Base-by-base conservation (phyloP, 306 rosid genomes). In the Prunus mira region DNA sequence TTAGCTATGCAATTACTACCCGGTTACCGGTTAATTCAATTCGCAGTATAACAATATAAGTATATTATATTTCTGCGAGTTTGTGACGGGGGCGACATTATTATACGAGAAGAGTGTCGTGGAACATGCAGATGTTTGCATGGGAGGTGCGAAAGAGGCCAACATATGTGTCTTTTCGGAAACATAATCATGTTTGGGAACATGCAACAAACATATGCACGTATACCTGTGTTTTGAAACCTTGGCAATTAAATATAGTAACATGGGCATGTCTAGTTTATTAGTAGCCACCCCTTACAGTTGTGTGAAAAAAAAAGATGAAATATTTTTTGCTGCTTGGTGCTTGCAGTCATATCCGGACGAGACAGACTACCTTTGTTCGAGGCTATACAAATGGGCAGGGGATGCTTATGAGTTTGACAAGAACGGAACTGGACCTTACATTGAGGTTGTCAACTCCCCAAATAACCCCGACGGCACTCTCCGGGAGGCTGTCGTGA, bases 381-480 rank as follows among this genome's bases (percentile, higher is more conserved):
- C 98, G 28, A 65, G 80, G 72, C 22, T 89, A 10, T 89, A 82
- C 85, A 89, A 86, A 46, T 94, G 98, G 97, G 84, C 6, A 19
- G 98, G 97, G 7, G 89, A 94, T 81, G 98, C 98, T 5, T 9
- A 55, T 63, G 43, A 50, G 41, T 90, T 82, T 62, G 77, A 86
- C 20, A 58, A 58, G 3, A 74, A 84, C 25, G 80, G 47, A 46
- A 46, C 87, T 25, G 93, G 86, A 62, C 75, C 87, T 15, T 94
- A 82, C 78, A 89, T 94, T n/a, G 98, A 94, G 78, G 85, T 90
- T 7, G 91, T 94, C 43, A 89, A 82, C 12, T 79, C 84, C 0
- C 98, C 98, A 54, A 94, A 90, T 81, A 94, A 94, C 77, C 97
- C 96, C 3, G 96, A 91, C 71, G 97, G 98, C 11, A 45, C 69